Base-by-base conservation (phyloP, 2,329 filamentous ascomycete genomes). In the Ophiocordyceps camponoti-floridani region DNA sequence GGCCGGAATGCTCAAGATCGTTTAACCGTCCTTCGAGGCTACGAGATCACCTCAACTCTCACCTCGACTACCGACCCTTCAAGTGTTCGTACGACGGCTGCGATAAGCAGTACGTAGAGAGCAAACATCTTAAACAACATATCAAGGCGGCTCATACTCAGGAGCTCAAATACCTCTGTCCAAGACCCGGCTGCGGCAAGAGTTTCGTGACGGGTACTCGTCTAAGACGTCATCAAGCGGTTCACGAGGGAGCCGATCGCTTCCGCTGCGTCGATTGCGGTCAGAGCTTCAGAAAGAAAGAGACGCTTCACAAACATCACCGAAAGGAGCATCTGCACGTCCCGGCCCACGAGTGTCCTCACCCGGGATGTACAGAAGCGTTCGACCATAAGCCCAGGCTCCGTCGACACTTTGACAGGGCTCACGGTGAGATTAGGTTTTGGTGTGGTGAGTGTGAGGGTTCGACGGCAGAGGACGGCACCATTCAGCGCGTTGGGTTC, bases 1-100 rank as follows among this genome's bases (percentile, higher is more conserved):
- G 77, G 58, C 73, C 79, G 11, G 75, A 70, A 50, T 96, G 89
- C 58, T 64, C 67, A 47, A 93, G 93, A 63, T 78, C 80, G 7
- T 96, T 91, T 68, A 94, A 94, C 59, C 79, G 89, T 3, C 87
- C 86, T 1, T 82, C 82, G 31, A 77, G 85, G 27, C 70, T 95
- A 4, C 71, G 81, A 47, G 79, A 84, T 47, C 89, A 96, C 56
- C 64, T 89, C 23, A 75, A 86, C 50, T 87, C 83, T 1, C 89
- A 96, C 60, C 89, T 77, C 44, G 86, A 89, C 52, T 84, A 89
- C 52, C 77, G 88, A 1, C 79, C 86, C 0, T 93, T 83, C 60
- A 69, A 70, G 37, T 96, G 89, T 56, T 66, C 70, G 2, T 72
- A 81, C 49, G 64, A 70, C 6, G 78, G 64, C 40, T 96, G 89